Percentiles rank a stretch among this genome's conserved stretches.
Evolutionary conservation across 1,284 basidiomycete genomes (phyloP).

Genomic region (Rhodotorula mucilaginosa): DNA sequence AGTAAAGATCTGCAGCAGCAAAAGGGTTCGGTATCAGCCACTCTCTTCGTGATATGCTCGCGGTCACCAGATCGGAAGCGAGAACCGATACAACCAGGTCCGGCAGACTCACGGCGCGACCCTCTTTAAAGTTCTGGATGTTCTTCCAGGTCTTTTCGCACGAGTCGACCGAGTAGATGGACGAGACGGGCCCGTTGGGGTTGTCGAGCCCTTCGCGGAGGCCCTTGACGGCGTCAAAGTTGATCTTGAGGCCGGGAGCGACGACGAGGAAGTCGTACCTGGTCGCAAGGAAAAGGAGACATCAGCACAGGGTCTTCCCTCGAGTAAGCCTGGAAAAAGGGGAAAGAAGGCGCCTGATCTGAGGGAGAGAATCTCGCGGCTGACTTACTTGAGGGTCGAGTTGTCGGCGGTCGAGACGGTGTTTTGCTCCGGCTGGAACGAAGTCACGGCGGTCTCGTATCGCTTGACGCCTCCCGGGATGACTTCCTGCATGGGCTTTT

Average conservation of each 20-base stretch:
- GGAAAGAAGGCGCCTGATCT: not conserved
- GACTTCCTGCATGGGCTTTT: conserved; percentile 64
- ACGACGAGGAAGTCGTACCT: conserved; percentile 83
- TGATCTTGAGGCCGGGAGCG: conserved; percentile 81
- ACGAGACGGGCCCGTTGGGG: conserved; percentile 75
- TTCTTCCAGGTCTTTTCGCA: conserved; percentile 83
- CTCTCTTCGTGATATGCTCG: too few relatives aligned
- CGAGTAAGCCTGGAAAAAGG: not conserved
- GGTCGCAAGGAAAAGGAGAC: not conserved
- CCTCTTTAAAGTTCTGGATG: conserved; percentile 69
- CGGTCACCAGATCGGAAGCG: too few relatives aligned
- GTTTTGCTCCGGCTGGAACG: conserved; percentile 73
- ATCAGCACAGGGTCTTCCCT: not conserved
- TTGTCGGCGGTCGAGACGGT: conserved; percentile 69
- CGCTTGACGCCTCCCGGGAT: conserved; percentile 72
- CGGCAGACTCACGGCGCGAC: conserved; percentile 58
- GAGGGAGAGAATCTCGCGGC: not conserved
- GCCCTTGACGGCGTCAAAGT: conserved; percentile 69
- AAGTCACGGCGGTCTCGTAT: conserved; percentile 69
- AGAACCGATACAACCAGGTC: too few relatives aligned
- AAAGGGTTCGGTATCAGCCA: too few relatives aligned
- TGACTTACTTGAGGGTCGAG: conserved; percentile 67
- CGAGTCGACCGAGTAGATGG: conserved; percentile 87
- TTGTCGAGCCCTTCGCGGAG: conserved; percentile 74
- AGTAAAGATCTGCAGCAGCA: conserved; percentile 67